Percentiles rank a stretch among this genome's conserved stretches.
Conservation (phyloP, 306 rosid species). For the Lathyrus tuberosus region DNA sequence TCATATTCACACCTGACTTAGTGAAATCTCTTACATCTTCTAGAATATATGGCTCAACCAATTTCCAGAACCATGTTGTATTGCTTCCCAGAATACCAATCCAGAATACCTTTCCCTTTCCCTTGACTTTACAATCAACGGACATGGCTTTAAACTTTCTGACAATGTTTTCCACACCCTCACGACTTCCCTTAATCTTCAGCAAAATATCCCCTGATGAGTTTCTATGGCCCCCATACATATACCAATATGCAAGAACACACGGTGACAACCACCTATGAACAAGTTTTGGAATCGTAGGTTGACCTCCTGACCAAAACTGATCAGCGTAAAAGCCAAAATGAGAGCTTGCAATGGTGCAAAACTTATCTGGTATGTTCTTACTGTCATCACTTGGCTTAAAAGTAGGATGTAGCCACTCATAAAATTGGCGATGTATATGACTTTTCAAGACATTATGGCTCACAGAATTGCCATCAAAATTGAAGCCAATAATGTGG, state of each 20-base stretch:
- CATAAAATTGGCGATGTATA: constrained; percentile 68
- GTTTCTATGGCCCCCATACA: constrained; percentile 79
- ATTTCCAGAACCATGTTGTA: constrained; percentile 75
- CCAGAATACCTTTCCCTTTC: constrained; percentile 80
- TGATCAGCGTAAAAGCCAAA: constrained; percentile 87
- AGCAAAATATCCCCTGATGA: constrained; percentile 74
- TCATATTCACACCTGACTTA: constrained; percentile 40
- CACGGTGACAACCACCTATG: constrained; percentile 93
- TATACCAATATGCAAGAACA: constrained; percentile 93
- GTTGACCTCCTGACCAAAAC: constrained; percentile 82
- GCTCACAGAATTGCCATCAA: constrained; percentile 51
- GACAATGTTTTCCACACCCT: constrained; percentile 74
- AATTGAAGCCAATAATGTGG: constrained; percentile 68
- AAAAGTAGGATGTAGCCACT: constrained; percentile 87
- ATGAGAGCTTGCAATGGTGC: constrained; percentile 67
- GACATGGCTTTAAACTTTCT: constrained; percentile 66
- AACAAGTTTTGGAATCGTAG: constrained; percentile 71
- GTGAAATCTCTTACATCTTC: constrained; percentile 55
- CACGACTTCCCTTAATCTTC: constrained; percentile 75
- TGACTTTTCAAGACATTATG: constrained; percentile 67
- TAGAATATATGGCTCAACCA: constrained; percentile 72
- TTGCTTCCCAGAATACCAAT: constrained; percentile 80
- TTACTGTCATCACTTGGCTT: constrained; percentile 55
- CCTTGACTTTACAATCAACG: constrained; percentile 77
- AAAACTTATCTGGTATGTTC: constrained; percentile 59